Evolutionary conservation across 1,139 yeast species (phyloP), one percentile per base, ranked within the genome.

Genomic region (Spathaspora sp.): DNA sequence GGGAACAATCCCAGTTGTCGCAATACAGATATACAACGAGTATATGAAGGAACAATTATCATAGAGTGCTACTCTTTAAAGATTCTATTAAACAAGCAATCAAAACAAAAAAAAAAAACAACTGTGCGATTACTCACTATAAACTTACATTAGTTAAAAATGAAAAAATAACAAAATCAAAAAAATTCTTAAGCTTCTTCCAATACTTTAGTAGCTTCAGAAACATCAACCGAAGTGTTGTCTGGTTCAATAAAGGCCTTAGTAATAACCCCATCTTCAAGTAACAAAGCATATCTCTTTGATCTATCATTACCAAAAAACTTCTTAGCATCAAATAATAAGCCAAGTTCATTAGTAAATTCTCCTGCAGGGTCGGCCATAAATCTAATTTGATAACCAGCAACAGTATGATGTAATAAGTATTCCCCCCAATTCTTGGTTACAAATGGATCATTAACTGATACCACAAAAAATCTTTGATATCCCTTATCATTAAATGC

Each of bases 391-490:
- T 68, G 62, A 18, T 58, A 60, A 24, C 59, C 56, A 47, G 75
- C 75, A 31, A 65, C 66, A 15, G 45, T 42, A 34, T 41, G 39
- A 18, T 46, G 41, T 34, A 51, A 49, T 38, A 54, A 52, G 16
- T 40, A 20, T 8, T 53, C 55, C 16, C 57, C 55, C 55, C 55
- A 54, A 13, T 95, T 91, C 57, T 81, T 80, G 59, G 86, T 81
- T 43, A 89, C 96, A 64, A 89, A 89, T 3, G 93, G 80, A 62
- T 89, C 97, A 64, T 90, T 89, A 42, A 89, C 96, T 17, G 95
- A 77, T 41, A 90, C 81, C 41, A 90, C 80, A 56, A 74, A 82
- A 47, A 89, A 66, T 44, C 68, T 61, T 38, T 74, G 68, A 65
- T 81, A 73, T 8, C 96, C 96, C 68, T 86, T 85, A 37, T 72